Conservation (phyloP, 2,329 filamentous ascomycete species). For the Colletotrichum viniferum region DNA sequence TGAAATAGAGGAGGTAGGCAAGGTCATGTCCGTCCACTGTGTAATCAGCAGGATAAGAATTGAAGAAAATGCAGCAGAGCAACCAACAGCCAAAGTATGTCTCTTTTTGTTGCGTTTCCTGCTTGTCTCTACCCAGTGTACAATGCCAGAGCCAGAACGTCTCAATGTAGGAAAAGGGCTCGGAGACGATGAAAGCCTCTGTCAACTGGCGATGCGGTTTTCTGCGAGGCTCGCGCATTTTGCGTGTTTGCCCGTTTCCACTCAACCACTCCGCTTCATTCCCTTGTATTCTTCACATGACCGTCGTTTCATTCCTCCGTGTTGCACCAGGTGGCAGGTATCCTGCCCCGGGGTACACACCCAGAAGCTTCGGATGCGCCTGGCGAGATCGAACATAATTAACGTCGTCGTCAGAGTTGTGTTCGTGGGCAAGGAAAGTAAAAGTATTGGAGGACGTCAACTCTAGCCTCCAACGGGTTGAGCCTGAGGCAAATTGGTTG, state of each 20-base stretch:
- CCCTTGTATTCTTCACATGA: not conserved
- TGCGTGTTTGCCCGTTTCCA: not conserved
- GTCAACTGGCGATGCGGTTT: not conserved
- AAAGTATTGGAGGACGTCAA: not conserved
- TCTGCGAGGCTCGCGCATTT: not conserved
- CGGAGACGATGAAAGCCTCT: not conserved
- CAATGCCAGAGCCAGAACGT: not conserved
- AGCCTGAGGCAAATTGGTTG: not conserved
- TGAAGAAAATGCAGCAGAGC: not conserved
- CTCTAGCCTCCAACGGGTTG: not conserved
- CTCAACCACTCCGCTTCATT: not conserved
- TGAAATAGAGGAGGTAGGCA: not conserved
- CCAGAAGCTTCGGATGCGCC: not conserved
- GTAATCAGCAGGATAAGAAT: not conserved
- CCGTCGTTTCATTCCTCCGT: constrained; percentile 4
- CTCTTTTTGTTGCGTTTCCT: constrained; percentile 9
- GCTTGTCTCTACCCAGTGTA: constrained; percentile 18
- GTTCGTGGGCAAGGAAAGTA: not conserved
- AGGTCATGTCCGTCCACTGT: not conserved
- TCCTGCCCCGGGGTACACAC: not conserved
- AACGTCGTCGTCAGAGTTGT: constrained; percentile 3
- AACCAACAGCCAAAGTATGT: not conserved
- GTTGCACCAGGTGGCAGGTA: not conserved
- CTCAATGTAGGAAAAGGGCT: not conserved
- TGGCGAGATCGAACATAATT: not conserved